Percentiles rank a stretch among this genome's conserved stretches.
Evolutionary conservation across 495 filamentous ascomycete species (phyloP).

Genomic region (Talaromyces adpressus): DNA sequence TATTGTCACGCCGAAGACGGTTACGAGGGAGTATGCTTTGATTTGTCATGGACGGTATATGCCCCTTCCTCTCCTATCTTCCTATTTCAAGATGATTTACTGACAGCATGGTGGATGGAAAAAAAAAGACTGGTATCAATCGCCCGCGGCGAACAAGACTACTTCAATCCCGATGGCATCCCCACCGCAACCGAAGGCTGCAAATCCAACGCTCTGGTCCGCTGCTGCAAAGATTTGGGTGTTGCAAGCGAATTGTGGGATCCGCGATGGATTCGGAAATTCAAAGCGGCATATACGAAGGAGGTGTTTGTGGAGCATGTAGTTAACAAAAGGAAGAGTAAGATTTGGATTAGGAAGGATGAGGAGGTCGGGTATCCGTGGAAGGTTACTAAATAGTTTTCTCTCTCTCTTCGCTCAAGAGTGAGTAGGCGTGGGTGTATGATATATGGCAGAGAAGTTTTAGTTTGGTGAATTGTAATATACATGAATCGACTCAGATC

Average conservation of each 20-base stretch:
- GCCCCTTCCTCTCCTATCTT: too few relatives aligned
- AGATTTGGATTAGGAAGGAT: constrained; percentile 84
- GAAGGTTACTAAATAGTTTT: constrained; percentile 50
- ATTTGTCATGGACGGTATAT: constrained; percentile 86
- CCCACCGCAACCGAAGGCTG: constrained; percentile 96
- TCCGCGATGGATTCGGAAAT: constrained; percentile 77
- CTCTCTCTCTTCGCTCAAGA: background rate
- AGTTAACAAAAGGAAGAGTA: constrained; percentile 76
- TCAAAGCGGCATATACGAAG: constrained; percentile 58
- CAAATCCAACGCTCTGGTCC: constrained; percentile 93
- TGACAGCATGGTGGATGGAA: background rate
- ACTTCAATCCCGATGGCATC: constrained; percentile 86
- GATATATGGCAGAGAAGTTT: background rate
- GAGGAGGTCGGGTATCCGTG: constrained; percentile 72
- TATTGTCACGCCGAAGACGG: constrained; percentile 77
- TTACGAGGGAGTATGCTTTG: constrained; percentile 93
- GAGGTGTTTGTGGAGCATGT: constrained; percentile 82
- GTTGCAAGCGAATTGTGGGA: constrained; percentile 96
- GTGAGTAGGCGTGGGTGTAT: background rate
- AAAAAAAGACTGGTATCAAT: constrained; percentile 90
- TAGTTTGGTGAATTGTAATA: background rate
- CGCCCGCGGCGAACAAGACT: constrained; percentile 90
- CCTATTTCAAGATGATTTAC: too few relatives aligned
- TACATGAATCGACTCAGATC: background rate
- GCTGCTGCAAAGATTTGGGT: constrained; percentile 96